phyloP scores from a whole-genome alignment of 108 stramenopile species.

The Aurantiochytrium sp. region DNA sequence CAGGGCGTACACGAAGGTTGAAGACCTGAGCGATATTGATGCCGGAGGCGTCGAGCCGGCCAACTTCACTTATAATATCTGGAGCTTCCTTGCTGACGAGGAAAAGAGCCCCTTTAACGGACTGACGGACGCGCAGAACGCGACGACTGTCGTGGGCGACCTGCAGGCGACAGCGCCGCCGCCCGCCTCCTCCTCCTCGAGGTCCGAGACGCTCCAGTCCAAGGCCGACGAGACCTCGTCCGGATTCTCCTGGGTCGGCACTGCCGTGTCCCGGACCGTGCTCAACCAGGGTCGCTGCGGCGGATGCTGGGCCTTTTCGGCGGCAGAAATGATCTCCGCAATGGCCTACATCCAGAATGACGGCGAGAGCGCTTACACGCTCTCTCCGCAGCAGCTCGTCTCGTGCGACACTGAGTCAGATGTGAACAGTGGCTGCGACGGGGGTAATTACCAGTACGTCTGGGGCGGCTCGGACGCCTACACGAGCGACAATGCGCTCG shows the following conservation, averaged over 20 bases:
- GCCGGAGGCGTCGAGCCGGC: too few relatives aligned
- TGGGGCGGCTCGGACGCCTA: not conserved
- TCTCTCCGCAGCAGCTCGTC: not conserved
- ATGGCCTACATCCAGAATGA: not conserved
- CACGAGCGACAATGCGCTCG: not conserved
- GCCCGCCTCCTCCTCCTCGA: too few relatives aligned
- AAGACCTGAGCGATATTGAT: too few relatives aligned
- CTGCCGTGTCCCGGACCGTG: not conserved
- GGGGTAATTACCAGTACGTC: slow-evolving; percentile 19
- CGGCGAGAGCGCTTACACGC: not conserved
- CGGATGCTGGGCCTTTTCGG: slow-evolving; percentile 24
- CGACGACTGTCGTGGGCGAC: too few relatives aligned
- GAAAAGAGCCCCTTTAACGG: too few relatives aligned
- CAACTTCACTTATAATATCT: too few relatives aligned
- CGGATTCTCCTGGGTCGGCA: not conserved
- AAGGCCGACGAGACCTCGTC: too few relatives aligned
- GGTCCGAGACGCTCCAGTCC: too few relatives aligned
- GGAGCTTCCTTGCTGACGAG: too few relatives aligned
- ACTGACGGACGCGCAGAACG: too few relatives aligned
- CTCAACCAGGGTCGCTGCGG: not conserved
- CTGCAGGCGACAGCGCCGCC: too few relatives aligned
- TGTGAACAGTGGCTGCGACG: not conserved
- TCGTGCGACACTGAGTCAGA: not conserved
- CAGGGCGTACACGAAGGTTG: too few relatives aligned
- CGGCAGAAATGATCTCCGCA: not conserved